Evolutionary conservation across 1,139 yeast species (phyloP).

Genomic region (Hyphopichia buzzinii): DNA sequence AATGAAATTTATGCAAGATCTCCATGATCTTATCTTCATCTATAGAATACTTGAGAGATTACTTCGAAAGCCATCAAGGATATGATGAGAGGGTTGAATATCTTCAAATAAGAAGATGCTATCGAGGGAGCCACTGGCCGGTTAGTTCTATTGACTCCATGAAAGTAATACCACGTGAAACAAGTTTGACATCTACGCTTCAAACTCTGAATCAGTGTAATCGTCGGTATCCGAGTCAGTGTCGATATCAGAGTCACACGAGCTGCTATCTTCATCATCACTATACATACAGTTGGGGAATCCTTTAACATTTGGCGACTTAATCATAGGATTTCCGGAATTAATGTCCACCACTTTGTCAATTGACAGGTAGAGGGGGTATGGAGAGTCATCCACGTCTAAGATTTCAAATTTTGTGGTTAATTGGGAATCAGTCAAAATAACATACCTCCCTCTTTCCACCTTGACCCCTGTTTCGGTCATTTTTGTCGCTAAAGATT

Average conservation of each 20-base stretch:
- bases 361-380: conserved; percentile 17
- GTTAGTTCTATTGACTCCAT: too few relatives aligned
- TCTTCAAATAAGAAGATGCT: too few relatives aligned
- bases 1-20: conserved; percentile 1
- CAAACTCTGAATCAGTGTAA: too few relatives aligned
- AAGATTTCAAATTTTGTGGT: conserved; percentile 34
- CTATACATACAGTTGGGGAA: conserved; percentile 19
- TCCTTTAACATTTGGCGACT: conserved; percentile 7
- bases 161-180: too few relatives aligned
- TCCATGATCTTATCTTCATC: neutral
- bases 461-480: conserved; percentile 49
- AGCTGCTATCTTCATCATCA: conserved; percentile 7
- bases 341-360: conserved; percentile 19
- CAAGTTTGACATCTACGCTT: too few relatives aligned
- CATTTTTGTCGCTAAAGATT: conserved; percentile 40
- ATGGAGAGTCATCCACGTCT: conserved; percentile 35
- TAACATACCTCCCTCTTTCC: conserved; percentile 46
- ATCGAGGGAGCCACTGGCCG: too few relatives aligned
- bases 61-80: too few relatives aligned
- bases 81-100: too few relatives aligned
- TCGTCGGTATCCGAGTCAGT: too few relatives aligned
- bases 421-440: conserved; percentile 38
- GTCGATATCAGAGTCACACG: too few relatives aligned
- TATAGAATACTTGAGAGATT: too few relatives aligned
- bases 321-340: conserved; percentile 13